Evolutionary conservation across 2,329 filamentous ascomycete species (phyloP).

Genomic region (Penicillium sp.): DNA sequence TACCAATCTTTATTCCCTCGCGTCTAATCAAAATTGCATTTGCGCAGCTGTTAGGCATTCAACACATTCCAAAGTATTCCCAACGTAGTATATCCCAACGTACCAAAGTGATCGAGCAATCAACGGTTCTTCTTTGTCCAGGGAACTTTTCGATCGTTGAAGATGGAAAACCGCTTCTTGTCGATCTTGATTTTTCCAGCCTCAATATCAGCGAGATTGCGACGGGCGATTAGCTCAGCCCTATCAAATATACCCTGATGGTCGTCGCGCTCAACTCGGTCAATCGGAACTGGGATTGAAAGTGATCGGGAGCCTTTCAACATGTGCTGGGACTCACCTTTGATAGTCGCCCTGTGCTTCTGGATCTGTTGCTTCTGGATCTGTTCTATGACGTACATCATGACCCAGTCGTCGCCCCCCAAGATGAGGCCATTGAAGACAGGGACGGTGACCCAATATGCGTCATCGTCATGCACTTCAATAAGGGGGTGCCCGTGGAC

Average conservation of each 20-base stretch:
- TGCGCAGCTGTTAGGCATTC: too few species aligned
- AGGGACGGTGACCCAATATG: background rate
- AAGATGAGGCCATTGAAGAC: background rate
- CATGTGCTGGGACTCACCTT: background rate
- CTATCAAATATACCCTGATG: background rate
- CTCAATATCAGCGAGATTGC: background rate
- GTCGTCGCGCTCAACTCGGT: background rate
- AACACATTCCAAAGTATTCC: too few species aligned
- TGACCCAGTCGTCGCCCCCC: background rate
- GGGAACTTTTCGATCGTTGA: too few species aligned
- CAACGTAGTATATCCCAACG: too few species aligned
- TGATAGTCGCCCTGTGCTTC: background rate
- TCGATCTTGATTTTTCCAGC: background rate
- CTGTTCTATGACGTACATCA: background rate
- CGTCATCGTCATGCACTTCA: background rate
- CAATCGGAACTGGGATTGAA: background rate
- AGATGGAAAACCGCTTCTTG: too few species aligned
- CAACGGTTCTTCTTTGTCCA: too few species aligned
- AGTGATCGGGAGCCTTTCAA: background rate
- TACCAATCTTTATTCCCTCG: too few species aligned
- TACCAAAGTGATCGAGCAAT: too few species aligned
- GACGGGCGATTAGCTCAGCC: background rate
- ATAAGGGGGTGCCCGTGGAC: background rate
- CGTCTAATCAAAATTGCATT: too few species aligned
- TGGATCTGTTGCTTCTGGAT: background rate